Evolutionary conservation across 116 monocot species (phyloP), one percentile per base, ranked within the genome.

Genomic region (Trichopus zeylanicus): DNA sequence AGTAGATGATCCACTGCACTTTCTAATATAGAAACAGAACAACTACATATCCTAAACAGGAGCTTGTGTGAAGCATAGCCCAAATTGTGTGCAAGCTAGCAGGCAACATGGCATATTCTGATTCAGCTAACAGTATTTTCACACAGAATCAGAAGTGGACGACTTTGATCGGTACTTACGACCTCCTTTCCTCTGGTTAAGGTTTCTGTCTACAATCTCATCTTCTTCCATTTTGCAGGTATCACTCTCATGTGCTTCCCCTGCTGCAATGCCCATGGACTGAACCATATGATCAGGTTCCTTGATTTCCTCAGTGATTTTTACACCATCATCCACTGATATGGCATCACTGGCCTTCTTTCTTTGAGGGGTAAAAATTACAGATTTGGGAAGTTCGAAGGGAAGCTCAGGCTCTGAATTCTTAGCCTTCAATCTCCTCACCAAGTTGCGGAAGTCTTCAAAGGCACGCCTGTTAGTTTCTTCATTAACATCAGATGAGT

Each of bases 361-460:
- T 7, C 83, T 42, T 42, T 42, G 53, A 42, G 92, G 92, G 7
- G 71, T 92, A 61, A 99, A 99, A 5, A 68, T 53, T 8, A 99
- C 56, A 7, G 83, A 78, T 26, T 65, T 78, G 15, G 99, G 92
- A 35, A 76, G 75, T 11, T 85, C 92, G 24, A 59, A 47, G 16
- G 60, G 53, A 21, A 54, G 8, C 13, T 72, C 88, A 21, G 56
- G 55, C 28, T 77, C 65, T 31, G 54, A 29, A 18, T 76, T 33
- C 23, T 68, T 63, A 15, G 78, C 32, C 4, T 75, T 60, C 31
- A 73, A 56, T 66, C 53, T 57, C 46, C 57, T 70, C 63, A 88
- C 12, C 55, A 81, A 51, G 26, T 75, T 77, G 21, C 63, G 65
- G 26, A n/a, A 86, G 48, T 88, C 88, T 24, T 70, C 75, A 68